These are phyloP conservation scores for Olyra latifolia DNA, from an alignment of 176 grass and related monocot genomes.

Conservation along the genomic window DNA sequence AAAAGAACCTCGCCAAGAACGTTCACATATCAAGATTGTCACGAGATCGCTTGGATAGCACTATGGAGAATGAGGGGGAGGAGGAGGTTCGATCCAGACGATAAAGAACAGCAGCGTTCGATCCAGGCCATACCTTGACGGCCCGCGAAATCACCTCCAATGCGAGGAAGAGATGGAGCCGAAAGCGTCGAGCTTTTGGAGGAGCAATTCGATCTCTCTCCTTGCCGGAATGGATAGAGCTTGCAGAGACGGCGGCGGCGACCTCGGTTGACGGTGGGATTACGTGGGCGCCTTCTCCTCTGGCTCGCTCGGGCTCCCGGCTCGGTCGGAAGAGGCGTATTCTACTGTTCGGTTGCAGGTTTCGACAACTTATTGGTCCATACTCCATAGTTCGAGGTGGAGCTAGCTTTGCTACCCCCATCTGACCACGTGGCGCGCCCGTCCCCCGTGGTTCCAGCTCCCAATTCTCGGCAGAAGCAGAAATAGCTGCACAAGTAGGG, in stretches of 20 bases:
- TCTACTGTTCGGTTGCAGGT: neutral
- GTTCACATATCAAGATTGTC: neutral
- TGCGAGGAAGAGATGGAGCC: neutral
- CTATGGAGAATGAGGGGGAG: neutral
- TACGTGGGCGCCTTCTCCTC: slow-evolving; percentile 10
- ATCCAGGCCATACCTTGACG: neutral
- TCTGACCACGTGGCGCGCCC: too few species aligned
- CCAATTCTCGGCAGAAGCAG: too few species aligned
- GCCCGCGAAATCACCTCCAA: neutral
- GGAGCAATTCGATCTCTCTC: neutral
- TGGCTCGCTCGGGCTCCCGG: neutral
- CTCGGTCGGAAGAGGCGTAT: neutral
- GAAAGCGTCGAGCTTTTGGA: neutral
- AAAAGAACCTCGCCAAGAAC: neutral
- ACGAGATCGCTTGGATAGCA: neutral
- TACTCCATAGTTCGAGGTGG: too few species aligned
- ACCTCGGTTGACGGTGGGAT: neutral
- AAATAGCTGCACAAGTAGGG: too few species aligned
- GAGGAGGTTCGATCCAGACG: neutral
- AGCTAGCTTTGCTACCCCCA: too few species aligned
- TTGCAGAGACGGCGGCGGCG: neutral
- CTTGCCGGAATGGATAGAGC: neutral
- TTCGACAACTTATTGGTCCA: neutral
- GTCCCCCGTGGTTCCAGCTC: too few species aligned
- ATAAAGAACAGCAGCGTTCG: neutral